Evolutionary conservation across 2,329 filamentous ascomycete species (phyloP).

Genomic region (Aureobasidium subglaciale): DNA sequence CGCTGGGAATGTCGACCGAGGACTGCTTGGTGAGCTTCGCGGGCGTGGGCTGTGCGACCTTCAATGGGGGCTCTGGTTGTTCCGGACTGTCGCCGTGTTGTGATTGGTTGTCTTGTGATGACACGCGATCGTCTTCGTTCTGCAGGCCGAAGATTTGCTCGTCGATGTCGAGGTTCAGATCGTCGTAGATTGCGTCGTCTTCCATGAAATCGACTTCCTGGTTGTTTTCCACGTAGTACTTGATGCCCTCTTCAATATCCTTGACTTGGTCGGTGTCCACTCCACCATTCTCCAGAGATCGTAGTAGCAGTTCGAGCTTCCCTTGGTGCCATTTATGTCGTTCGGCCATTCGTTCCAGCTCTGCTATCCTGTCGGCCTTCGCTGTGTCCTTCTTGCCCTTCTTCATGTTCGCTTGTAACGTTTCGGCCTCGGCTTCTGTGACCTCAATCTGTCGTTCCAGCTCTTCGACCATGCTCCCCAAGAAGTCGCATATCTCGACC

Average conservation of each 20-base stretch:
- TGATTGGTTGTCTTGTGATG: conserved; percentile 93
- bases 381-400: conserved; percentile 82
- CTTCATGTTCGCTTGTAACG: conserved; percentile 81
- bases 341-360: conserved; percentile 78
- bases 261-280: conserved; percentile 82
- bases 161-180: conserved; percentile 85
- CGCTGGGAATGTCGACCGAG: conserved; percentile 50
- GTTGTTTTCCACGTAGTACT: conserved; percentile 89
- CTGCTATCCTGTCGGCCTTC: conserved; percentile 81
- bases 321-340: conserved; percentile 94
- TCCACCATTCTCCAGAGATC: conserved; percentile 85
- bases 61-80: conserved; percentile 21
- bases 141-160: conserved; percentile 79
- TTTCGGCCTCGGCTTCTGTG: conserved; percentile 82
- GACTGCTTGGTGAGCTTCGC: conserved; percentile 51
- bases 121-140: conserved; percentile 74
- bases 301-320: conserved; percentile 83
- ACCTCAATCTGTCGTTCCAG: conserved; percentile 89
- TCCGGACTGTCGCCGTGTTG: conserved; percentile 77
- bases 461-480: conserved; percentile 81
- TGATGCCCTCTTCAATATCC: conserved; percentile 84
- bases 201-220: conserved; percentile 85
- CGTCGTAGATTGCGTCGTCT: conserved; percentile 92
- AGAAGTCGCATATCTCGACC: conserved; percentile 77
- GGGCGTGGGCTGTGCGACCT: neutral